Base-by-base conservation (phyloP, 192 early-diverging fungal genomes). In the Mortierella alpina region DNA sequence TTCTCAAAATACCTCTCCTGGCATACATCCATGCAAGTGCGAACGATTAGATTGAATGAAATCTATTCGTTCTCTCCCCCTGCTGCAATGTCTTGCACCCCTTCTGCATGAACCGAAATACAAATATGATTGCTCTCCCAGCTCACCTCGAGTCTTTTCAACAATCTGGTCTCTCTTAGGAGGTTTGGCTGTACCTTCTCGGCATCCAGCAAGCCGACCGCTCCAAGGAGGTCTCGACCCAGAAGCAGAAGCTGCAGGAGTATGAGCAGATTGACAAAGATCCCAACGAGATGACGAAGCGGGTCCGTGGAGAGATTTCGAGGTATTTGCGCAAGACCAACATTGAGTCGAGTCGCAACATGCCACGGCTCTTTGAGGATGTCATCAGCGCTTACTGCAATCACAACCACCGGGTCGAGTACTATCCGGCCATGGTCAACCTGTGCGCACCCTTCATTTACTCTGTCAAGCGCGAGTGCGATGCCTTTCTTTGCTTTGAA, bases 341-440 rank as follows among this genome's bases (percentile, higher is more conserved):
- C 49, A 87, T 88, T n/a, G 77, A 80, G 55, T 80, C 77, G 7
- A 72, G 77, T 41, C 69, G 77, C n/a, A 72, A 80, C 49, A 80
- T 80, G 51, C 60, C 77, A 42, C 64, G 70, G n/a, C 57, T 80
- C 18, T 90, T 93, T 79, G 95, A 97, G 73, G 90, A 93, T 48
- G 92, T 97, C n/a, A 91, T 97, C 59, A 91, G 89, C 42, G 91
- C 94, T 18, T 96, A 95, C 79, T 84, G 96, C 77, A 93, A 92
- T 84, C 86, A 91, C 74, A 90, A 94, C 73, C 90, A 91, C 59
- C 84, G 88, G 31, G 85, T 90, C 66, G 94, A 96, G 61, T 96
- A 96, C 72, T 84, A 87, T 44, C 89, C 95, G 3, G 88, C 87
- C 44, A 73, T 96, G 75, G 89, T 96, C 23, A 86, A 91, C 39